Evolutionary conservation across 2,329 filamentous ascomycete species (phyloP).

Genomic region (Colletotrichum sojae): DNA sequence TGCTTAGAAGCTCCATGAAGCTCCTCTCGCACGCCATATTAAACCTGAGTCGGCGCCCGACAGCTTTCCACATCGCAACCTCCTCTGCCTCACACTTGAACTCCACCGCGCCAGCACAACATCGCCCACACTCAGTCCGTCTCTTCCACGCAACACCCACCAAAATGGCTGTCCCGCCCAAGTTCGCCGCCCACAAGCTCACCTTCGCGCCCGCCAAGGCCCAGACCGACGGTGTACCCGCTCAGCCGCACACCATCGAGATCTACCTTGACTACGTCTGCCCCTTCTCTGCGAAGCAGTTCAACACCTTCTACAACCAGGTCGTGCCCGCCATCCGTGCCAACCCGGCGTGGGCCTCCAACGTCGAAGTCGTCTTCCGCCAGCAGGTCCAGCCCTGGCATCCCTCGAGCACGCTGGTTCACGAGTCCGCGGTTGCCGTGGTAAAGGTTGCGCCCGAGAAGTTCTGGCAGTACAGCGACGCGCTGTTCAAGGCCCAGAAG

Average conservation of each 20-base stretch:
- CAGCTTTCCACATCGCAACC: background rate
- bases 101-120: background rate
- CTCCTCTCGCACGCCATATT: slow-evolving; percentile 26
- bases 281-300: slow-evolving; percentile 78
- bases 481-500: slow-evolving; percentile 75
- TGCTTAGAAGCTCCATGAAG: slow-evolving; percentile 33
- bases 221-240: slow-evolving; percentile 52
- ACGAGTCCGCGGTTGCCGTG: slow-evolving; percentile 89
- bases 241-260: slow-evolving; percentile 72
- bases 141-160: slow-evolving; percentile 7
- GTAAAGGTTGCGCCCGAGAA: slow-evolving; percentile 76
- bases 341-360: slow-evolving; percentile 68
- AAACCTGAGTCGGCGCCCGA: slow-evolving; percentile 31
- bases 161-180: slow-evolving; percentile 81
- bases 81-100: background rate
- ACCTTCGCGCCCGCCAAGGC: slow-evolving; percentile 57
- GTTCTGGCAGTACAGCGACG: slow-evolving; percentile 85
- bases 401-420: slow-evolving; percentile 83
- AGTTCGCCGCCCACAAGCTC: slow-evolving; percentile 81
- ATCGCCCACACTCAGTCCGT: background rate
- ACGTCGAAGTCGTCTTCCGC: slow-evolving; percentile 84
- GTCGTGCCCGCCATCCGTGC: slow-evolving; percentile 76
- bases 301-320: slow-evolving; percentile 79
- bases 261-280: slow-evolving; percentile 92
- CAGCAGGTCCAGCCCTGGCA: slow-evolving; percentile 97